A percentile compares a stretch with the other conserved stretches of the same genome.
These are phyloP conservation scores for Melampsora americana DNA, from an alignment of 1,284 basidiomycete genomes.

Conservation along the genomic window DNA sequence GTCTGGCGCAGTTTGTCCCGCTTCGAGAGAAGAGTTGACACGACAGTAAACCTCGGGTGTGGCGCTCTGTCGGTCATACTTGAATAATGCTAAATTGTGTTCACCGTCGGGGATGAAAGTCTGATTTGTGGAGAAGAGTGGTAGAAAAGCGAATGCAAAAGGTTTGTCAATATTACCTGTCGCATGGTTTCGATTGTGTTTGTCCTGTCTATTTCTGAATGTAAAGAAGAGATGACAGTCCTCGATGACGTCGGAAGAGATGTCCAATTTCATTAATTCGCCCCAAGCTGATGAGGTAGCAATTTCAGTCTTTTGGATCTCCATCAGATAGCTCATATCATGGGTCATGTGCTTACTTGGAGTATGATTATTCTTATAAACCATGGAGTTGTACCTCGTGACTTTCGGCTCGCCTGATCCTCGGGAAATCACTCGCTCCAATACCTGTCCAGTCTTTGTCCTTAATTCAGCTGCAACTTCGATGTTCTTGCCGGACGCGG, in stretches of 20 bases:
- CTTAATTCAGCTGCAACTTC: constrained; percentile 89
- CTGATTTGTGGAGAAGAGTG: constrained; percentile 63
- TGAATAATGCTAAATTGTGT: constrained; percentile 77
- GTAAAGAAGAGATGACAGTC: constrained; percentile 91
- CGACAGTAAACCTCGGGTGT: constrained; percentile 61
- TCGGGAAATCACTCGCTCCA: constrained; percentile 73
- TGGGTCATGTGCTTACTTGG: constrained; percentile 47
- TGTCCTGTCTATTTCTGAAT: constrained; percentile 68
- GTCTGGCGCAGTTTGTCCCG: constrained; percentile 46
- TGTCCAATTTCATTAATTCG: constrained; percentile 80
- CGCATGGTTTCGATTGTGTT: constrained; percentile 52
- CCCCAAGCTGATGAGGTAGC: constrained; percentile 71
- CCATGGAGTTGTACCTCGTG: constrained; percentile 80
- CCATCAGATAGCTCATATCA: background rate
- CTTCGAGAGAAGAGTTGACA: constrained; percentile 12
- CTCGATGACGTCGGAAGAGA: constrained; percentile 68
- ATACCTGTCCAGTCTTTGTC: constrained; percentile 67
- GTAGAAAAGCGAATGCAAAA: constrained; percentile 88
- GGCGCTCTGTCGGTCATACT: constrained; percentile 57
- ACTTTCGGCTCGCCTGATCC: constrained; percentile 79
- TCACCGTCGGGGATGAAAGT: constrained; percentile 71
- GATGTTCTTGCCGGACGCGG: constrained; percentile 61
- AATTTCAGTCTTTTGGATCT: background rate
- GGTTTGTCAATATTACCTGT: constrained; percentile 65
- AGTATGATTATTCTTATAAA: constrained; percentile 64